These are phyloP conservation scores for Cantharellus anzutake DNA, from an alignment of 768 basidiomycete species.

Conservation along the genomic window DNA sequence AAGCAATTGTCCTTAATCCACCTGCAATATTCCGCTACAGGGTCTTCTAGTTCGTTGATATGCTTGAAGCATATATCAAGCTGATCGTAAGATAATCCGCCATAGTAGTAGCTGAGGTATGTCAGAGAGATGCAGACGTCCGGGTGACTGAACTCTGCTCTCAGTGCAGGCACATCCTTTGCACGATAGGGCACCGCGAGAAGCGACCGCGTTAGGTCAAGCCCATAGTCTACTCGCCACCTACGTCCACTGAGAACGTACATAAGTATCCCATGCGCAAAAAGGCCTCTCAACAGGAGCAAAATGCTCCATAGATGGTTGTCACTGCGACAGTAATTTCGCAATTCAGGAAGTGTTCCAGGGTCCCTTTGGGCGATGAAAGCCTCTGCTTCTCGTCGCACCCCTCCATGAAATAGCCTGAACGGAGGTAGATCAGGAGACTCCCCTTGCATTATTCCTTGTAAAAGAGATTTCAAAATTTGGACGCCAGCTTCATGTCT, in stretches of 20 bases:
- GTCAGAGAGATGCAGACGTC: conserved; percentile 1
- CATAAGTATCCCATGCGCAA: conserved; percentile 24
- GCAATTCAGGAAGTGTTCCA: neutral
- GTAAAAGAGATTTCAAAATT: no score
- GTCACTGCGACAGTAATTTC: neutral
- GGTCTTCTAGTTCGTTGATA: neutral
- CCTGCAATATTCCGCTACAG: neutral
- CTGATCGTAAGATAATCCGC: neutral
- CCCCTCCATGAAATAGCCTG: no score
- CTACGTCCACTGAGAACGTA: conserved; percentile 20
- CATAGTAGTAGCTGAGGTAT: conserved; percentile 11
- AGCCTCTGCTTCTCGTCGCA: no score
- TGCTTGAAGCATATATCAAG: neutral
- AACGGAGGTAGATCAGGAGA: no score
- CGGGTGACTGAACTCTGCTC: conserved; percentile 3
- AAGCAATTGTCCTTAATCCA: neutral
- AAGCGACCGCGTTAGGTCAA: conserved; percentile 23
- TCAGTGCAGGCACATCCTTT: conserved; percentile 15
- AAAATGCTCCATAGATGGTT: conserved; percentile 18
- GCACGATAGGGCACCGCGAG: conserved; percentile 31
- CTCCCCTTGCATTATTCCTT: no score
- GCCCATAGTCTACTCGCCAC: conserved; percentile 36
- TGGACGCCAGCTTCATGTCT: no score
- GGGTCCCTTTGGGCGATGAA: no score
- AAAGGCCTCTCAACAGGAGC: conserved; percentile 27